Conservation (phyloP, 2,329 filamentous ascomycete genomes). For the Zymoseptoria ardabiliae region DNA sequence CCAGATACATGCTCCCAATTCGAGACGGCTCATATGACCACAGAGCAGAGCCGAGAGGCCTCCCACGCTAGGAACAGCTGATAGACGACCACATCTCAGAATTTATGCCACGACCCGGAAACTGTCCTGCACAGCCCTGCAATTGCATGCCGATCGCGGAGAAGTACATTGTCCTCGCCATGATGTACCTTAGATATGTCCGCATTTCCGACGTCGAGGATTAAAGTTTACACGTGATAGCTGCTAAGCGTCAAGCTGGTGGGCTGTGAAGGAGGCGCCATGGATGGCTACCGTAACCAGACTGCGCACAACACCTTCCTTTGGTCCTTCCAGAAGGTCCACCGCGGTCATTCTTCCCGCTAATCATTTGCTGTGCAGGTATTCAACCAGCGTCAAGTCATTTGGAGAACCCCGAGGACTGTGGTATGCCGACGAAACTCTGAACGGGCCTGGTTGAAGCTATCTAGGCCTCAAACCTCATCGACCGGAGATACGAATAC, state of each 20-base stretch:
- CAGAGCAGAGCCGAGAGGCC: not conserved
- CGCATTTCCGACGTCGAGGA: not conserved
- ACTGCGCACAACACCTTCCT: not conserved
- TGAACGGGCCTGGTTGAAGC: not conserved
- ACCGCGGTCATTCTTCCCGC: not conserved
- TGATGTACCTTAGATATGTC: not conserved
- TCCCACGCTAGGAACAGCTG: not conserved
- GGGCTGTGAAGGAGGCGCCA: not conserved
- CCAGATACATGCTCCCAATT: not conserved
- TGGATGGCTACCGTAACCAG: not conserved
- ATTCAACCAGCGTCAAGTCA: not conserved
- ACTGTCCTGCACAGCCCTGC: not conserved
- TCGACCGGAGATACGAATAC: not conserved
- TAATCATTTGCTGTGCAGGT: not conserved
- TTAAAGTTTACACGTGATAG: not conserved
- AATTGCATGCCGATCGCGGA: not conserved
- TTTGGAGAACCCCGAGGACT: not conserved
- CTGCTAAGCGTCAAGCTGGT: not conserved
- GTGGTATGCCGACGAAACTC: not conserved
- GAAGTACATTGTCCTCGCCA: not conserved
- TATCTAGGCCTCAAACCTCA: not conserved
- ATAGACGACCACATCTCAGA: not conserved
- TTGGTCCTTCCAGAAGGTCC: not conserved
- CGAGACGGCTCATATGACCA: not conserved
- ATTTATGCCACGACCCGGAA: not conserved